Evolutionary conservation across 2,329 filamentous ascomycete genomes (phyloP).

Genomic region (Phialophora macrospora): DNA sequence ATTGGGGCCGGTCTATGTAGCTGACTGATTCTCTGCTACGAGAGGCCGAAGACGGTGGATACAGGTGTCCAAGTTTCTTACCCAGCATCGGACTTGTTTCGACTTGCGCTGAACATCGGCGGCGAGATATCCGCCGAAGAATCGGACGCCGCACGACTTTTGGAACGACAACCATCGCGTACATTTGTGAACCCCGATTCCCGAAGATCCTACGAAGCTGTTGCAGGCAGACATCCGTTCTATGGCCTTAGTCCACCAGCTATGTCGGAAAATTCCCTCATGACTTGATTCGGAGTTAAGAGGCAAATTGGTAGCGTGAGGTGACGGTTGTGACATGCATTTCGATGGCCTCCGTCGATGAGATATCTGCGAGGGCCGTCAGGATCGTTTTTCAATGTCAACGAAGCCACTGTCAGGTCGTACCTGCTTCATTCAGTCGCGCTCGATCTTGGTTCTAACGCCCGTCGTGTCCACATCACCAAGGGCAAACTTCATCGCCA

Average conservation of each 20-base stretch:
- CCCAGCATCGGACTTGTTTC: too few species aligned
- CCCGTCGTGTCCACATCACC: neutral
- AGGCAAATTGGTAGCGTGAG: neutral
- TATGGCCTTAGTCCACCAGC: neutral
- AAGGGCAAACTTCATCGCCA: neutral
- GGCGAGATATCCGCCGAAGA: too few species aligned
- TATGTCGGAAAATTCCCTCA: neutral
- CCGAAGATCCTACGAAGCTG: neutral
- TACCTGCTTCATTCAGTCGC: neutral
- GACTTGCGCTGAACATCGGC: too few species aligned
- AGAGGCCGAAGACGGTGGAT: too few species aligned
- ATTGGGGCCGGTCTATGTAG: too few species aligned
- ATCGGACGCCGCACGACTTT: too few species aligned
- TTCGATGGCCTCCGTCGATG: neutral
- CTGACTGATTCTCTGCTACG: too few species aligned
- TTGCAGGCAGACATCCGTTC: neutral
- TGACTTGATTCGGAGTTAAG: neutral
- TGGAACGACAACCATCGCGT: neutral
- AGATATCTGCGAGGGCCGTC: neutral
- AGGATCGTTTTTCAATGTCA: neutral
- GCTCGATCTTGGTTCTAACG: neutral
- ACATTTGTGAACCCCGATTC: neutral
- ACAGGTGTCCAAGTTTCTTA: too few species aligned
- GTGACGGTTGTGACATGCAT: neutral
- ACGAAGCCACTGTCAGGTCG: neutral